Evolutionary conservation across 2,329 filamentous ascomycete genomes (phyloP).

Genomic region (Fusarium nygamai): DNA sequence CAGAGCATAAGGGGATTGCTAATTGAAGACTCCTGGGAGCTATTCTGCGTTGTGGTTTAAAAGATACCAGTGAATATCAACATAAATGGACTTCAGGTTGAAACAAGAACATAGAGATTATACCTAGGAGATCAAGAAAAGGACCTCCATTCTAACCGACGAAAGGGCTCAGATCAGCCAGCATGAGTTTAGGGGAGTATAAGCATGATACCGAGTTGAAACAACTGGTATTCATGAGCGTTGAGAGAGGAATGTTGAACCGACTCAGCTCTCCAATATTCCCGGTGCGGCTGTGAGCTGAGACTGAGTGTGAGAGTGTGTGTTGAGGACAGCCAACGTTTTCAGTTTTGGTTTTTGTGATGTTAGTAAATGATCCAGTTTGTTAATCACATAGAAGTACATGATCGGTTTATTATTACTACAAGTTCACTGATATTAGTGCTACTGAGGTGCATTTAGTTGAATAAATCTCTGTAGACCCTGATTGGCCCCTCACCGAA

Average conservation of each 20-base stretch:
- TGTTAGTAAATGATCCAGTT: neutral
- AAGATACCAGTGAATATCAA: no score
- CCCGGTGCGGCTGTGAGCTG: neutral
- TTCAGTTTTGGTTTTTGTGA: neutral
- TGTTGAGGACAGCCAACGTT: neutral
- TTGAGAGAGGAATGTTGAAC: neutral
- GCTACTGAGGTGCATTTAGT: no score
- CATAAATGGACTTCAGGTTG: no score
- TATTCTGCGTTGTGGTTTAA: no score
- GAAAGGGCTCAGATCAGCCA: no score
- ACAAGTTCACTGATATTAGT: no score
- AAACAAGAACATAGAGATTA: no score
- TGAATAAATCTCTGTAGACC: neutral
- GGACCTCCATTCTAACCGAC: no score
- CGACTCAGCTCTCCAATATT: neutral
- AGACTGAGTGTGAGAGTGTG: neutral
- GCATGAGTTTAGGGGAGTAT: neutral
- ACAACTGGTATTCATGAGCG: neutral
- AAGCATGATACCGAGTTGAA: neutral
- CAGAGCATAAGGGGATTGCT: no score
- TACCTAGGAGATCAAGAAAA: no score
- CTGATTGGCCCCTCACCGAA: constrained; percentile 28
- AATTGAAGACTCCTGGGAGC: no score
- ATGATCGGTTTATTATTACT: neutral
- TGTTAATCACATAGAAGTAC: neutral